These are phyloP conservation scores for Straminergon stramineum DNA, from an alignment of 225 moss, liverwort and hornwort species.

Conservation along the genomic window DNA sequence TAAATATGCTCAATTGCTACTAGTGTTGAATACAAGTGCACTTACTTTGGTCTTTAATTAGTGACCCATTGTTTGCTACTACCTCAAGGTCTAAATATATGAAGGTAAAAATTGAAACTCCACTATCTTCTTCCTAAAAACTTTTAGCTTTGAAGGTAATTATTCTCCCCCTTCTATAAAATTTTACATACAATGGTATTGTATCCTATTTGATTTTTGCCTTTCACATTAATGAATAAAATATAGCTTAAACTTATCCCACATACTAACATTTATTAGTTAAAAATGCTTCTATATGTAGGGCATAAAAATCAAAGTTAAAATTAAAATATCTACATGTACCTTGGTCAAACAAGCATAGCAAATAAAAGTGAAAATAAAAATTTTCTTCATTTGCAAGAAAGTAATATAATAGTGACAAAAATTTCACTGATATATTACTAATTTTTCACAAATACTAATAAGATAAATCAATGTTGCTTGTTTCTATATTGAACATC, in stretches of 20 bases:
- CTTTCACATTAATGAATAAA: neutral
- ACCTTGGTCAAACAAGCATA: neutral
- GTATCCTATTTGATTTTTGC: neutral
- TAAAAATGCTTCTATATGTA: neutral
- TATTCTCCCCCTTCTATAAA: neutral
- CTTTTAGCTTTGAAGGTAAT: neutral
- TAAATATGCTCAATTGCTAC: neutral
- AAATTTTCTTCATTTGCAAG: neutral
- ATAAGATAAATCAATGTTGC: neutral
- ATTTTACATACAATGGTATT: neutral
- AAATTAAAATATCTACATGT: neutral
- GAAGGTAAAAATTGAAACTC: neutral
- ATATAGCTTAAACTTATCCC: neutral
- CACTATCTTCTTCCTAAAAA: neutral
- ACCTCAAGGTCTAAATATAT: neutral
- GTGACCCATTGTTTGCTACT: accelerated
- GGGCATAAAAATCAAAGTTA: neutral
- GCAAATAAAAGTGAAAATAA: neutral
- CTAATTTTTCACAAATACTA: neutral
- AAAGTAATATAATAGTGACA: neutral
- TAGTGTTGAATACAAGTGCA: neutral
- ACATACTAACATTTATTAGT: neutral
- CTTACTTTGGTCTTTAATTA: too few species aligned
- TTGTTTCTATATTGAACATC: neutral
- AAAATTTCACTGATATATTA: neutral